These are phyloP conservation scores for Saksenaea oblongispora DNA, from an alignment of 371 early-diverging fungal species.

Conservation along the genomic window DNA sequence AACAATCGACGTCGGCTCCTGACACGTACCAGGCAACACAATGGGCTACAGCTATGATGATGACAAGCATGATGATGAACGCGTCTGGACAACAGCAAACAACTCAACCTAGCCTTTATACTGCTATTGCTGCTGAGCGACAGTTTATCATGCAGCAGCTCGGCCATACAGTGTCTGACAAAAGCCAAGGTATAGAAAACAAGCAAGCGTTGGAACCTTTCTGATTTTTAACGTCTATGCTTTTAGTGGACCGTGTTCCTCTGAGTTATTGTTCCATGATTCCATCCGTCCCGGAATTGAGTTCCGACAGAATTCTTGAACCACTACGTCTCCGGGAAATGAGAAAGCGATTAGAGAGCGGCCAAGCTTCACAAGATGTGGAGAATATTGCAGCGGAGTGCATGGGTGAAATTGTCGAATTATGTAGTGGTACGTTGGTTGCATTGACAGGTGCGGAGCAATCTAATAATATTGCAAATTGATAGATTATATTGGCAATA, in stretches of 20 bases:
- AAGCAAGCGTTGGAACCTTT: background rate
- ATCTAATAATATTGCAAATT: slow-evolving; percentile 26
- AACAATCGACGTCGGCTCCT: slow-evolving; percentile 4
- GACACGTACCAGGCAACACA: slow-evolving; percentile 36
- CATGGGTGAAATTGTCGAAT: slow-evolving; percentile 37
- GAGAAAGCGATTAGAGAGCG: slow-evolving; percentile 80
- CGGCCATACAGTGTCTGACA: slow-evolving; percentile 21
- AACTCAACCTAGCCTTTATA: slow-evolving; percentile 24
- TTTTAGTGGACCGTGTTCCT: slow-evolving; percentile 23
- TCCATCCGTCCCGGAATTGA: slow-evolving; percentile 72
- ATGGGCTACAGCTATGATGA: slow-evolving; percentile 42
- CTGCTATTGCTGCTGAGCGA: slow-evolving; percentile 35
- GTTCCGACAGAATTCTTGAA: slow-evolving; percentile 68
- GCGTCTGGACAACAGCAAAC: slow-evolving; percentile 17
- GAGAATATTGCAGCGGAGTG: slow-evolving; percentile 72
- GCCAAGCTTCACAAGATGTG: slow-evolving; percentile 40
- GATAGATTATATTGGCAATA: slow-evolving; percentile 86
- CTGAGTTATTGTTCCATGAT: slow-evolving; percentile 64
- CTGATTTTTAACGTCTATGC: background rate
- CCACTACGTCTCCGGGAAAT: slow-evolving; percentile 85
- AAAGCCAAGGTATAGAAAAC: slow-evolving; percentile 16
- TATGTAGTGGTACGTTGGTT: slow-evolving; percentile 37
- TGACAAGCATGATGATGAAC: slow-evolving; percentile 42
- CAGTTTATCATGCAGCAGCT: slow-evolving; percentile 40
- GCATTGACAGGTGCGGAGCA: background rate